Evolutionary conservation across 139 green algal genomes (phyloP), one percentile per base, ranked within the genome.

Genomic region (Auxenochlorella pyrenoidosa): DNA sequence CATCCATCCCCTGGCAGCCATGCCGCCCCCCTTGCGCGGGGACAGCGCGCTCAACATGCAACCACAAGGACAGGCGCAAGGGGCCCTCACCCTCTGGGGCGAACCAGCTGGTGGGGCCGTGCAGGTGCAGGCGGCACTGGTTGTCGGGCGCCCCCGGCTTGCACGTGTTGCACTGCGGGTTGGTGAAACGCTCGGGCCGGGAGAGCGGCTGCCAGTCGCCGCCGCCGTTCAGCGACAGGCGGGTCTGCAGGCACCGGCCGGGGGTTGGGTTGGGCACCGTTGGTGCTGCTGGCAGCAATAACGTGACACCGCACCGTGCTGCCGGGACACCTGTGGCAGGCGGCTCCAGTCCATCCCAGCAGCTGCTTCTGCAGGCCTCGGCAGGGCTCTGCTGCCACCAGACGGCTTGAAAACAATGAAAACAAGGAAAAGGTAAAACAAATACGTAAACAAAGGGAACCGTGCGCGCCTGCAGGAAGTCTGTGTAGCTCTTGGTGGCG

Each of bases 201-300:
- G 85, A 85, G 38, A 95, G 87, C n/a, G 90, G 91, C 83, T 96
- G 91, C 87, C 98, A 94, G 84, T 97, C 92, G 76, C 79, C 94
- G 32, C 95, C 97, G 10, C 93, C 94, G 88, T 98, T 98, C 92
- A 95, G 96, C 0, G 95, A 95, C 47, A 98, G 93, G 83, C 92
- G 84, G 2, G 94, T 95, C 41, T 70, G 71, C 66, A 86, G 40
- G 36, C 28, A 86, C 38, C 21, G 34, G 51, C 30, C 10, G 3
- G 76, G 30, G 0, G 70, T 12, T 10, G 26, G 40, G 70, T n/a
- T 26, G n/a, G 34, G n/a, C n/a, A n/a, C n/a, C n/a, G n/a, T n/a
- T n/a, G n/a, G n/a, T n/a, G n/a, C n/a, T n/a, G n/a, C n/a, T n/a
- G n/a, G n/a, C n/a, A n/a, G n/a, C n/a, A n/a, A n/a, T n/a, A n/a